A percentile compares a stretch with the other conserved stretches of the same genome.
phyloP scores from a whole-genome alignment of 495 filamentous ascomycete genomes.

The Letharia lupina region DNA sequence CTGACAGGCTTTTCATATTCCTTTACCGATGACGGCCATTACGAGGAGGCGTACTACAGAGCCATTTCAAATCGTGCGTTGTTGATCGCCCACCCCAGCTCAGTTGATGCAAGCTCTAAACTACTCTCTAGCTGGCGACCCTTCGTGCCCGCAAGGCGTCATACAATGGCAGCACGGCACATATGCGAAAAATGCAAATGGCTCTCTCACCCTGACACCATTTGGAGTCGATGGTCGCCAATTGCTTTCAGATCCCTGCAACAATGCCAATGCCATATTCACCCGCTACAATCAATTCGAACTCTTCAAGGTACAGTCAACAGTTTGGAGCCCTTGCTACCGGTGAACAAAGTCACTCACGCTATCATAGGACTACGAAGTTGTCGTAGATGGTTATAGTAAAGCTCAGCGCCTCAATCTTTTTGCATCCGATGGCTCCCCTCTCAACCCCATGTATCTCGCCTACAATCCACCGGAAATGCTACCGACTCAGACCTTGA shows the following conservation, averaged over 20 bases:
- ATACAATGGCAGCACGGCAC: slow-evolving; percentile 76
- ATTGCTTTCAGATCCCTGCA: slow-evolving; percentile 60
- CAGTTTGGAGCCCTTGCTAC: background rate
- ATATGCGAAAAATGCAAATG: slow-evolving; percentile 47
- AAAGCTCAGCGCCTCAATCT: slow-evolving; percentile 58
- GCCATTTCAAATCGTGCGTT: slow-evolving; percentile 65
- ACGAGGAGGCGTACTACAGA: slow-evolving; percentile 66
- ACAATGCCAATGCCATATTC: slow-evolving; percentile 44
- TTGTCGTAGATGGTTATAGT: slow-evolving; percentile 54
- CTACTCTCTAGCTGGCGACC: slow-evolving; percentile 44
- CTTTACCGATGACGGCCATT: slow-evolving; percentile 63
- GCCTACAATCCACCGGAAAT: slow-evolving; percentile 61
- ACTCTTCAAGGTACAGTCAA: slow-evolving; percentile 47
- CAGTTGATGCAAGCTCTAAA: slow-evolving; percentile 6
- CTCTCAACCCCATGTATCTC: slow-evolving; percentile 67
- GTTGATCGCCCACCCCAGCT: slow-evolving; percentile 3
- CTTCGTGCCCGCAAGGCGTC: slow-evolving; percentile 57
- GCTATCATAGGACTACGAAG: slow-evolving; percentile 48
- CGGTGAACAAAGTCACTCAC: slow-evolving; percentile 21
- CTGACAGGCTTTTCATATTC: slow-evolving; percentile 76
- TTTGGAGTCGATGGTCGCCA: slow-evolving; percentile 65
- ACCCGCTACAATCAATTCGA: slow-evolving; percentile 65
- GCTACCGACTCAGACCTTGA: slow-evolving; percentile 63
- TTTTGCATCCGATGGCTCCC: slow-evolving; percentile 54
- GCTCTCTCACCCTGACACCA: slow-evolving; percentile 53